phyloP scores from a whole-genome alignment of 139 green algal species.

The Axilococcus clingmanii region DNA sequence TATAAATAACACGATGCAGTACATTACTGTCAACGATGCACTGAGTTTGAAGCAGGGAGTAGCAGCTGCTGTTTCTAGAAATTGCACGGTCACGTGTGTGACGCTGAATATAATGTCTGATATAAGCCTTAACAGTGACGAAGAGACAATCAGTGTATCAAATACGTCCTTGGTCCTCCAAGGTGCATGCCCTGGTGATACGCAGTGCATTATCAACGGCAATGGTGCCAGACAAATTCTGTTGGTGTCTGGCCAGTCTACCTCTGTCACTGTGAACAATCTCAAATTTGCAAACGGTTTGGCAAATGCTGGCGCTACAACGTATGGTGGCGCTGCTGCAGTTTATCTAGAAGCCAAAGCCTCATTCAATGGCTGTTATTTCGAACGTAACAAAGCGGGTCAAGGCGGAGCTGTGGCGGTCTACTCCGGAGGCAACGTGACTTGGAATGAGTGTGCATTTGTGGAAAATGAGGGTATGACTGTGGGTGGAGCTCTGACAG shows the following conservation, averaged over 20 bases:
- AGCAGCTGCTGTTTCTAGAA: no score
- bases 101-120: no score
- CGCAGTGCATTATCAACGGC: conserved; percentile 7
- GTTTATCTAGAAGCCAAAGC: conserved; percentile 6
- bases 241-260: background rate
- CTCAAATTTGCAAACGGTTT: conserved; percentile 6
- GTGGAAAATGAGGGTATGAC: conserved; percentile 6
- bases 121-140: no score
- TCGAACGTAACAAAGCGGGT: conserved; percentile 9
- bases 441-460: conserved; percentile 10
- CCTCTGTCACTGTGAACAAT: background rate
- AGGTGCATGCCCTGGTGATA: background rate
- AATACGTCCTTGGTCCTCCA: background rate
- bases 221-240: background rate
- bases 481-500: conserved; percentile 9
- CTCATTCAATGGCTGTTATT: conserved; percentile 9
- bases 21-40: no score
- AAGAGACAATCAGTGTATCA: no score
- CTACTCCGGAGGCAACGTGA: conserved; percentile 14
- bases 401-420: conserved; percentile 7
- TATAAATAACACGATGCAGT: no score
- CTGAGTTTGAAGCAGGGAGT: no score
- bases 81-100: no score
- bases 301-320: no score
- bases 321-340: conserved; percentile 4